Conservation (phyloP, 2,329 filamentous ascomycete genomes). For the Sarocladiaceae sp. region DNA sequence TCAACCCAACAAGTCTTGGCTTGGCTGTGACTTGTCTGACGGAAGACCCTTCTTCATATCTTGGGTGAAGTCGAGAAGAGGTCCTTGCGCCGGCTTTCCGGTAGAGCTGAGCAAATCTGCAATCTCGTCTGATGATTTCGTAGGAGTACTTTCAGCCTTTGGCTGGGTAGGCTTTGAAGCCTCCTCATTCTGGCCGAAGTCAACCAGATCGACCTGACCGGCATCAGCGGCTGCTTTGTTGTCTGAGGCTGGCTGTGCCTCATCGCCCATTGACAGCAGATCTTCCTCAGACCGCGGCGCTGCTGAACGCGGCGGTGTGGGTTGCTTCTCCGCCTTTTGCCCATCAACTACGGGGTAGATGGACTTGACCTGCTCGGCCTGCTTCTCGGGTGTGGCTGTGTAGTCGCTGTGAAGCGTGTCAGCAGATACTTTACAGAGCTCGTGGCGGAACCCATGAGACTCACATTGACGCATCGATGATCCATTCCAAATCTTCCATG, state of each 20-base stretch:
- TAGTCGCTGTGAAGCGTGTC: conserved; percentile 20
- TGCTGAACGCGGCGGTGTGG: conserved; percentile 10
- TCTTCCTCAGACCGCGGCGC: conserved; percentile 13
- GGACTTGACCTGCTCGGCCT: conserved; percentile 74
- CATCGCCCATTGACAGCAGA: not conserved
- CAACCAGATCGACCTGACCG: conserved; percentile 41
- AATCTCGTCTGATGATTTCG: conserved; percentile 29
- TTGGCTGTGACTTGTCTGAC: conserved; percentile 12
- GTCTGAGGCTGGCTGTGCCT: not conserved
- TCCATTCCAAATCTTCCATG: conserved; percentile 89
- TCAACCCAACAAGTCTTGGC: not conserved
- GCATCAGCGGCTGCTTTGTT: not conserved
- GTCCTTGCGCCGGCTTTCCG: conserved; percentile 39
- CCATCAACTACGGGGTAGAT: conserved; percentile 81
- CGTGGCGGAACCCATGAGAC: conserved; percentile 20
- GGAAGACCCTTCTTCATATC: conserved; percentile 48
- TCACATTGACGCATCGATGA: conserved; percentile 82
- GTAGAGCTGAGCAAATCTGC: conserved; percentile 39
- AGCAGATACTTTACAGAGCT: not conserved
- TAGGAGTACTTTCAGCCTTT: not conserved
- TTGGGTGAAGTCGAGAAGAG: conserved; percentile 49
- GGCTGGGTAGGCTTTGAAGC: not conserved
- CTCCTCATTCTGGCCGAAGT: conserved; percentile 40
- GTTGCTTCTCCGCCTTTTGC: conserved; percentile 48
- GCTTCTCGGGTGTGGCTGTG: conserved; percentile 54